These are phyloP conservation scores for Colletotrichum cuscutae DNA, from an alignment of 2,329 filamentous ascomycete genomes.

Conservation along the genomic window DNA sequence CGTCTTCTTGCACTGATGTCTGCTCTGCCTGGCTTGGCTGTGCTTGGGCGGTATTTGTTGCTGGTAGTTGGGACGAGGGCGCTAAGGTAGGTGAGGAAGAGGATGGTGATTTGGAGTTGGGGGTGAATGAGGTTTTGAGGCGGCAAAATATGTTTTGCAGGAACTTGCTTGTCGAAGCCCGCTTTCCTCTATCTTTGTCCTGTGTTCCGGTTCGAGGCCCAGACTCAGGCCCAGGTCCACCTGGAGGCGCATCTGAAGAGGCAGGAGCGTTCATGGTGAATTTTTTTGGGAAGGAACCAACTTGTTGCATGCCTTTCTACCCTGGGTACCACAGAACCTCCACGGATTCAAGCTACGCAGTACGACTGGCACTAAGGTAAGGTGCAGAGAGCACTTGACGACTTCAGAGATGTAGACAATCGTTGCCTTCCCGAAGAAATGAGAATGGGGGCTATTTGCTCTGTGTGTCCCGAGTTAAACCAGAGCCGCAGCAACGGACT, in stretches of 20 bases:
- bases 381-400: not conserved
- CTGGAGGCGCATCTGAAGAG: not conserved
- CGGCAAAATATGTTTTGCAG: constrained; percentile 33
- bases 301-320: constrained; percentile 9
- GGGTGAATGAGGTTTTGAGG: constrained; percentile 28
- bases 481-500: not conserved
- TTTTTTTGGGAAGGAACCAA: constrained; percentile 3
- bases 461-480: not conserved
- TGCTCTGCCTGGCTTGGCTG: not conserved
- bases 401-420: not conserved
- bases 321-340: not conserved
- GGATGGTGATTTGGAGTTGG: constrained; percentile 3
- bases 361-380: not conserved
- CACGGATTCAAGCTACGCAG: not conserved
- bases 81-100: not conserved
- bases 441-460: not conserved
- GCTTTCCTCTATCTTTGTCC: constrained; percentile 12
- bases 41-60: constrained; percentile 2
- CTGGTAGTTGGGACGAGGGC: not conserved
- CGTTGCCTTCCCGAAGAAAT: not conserved
- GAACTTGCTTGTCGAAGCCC: constrained; percentile 31
- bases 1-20: not conserved
- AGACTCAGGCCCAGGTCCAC: not conserved
- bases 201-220: not conserved
- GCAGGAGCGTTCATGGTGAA: constrained; percentile 5